Conservation (phyloP, 805 yeast genomes). For the Diddensiella caesifluorescens region DNA sequence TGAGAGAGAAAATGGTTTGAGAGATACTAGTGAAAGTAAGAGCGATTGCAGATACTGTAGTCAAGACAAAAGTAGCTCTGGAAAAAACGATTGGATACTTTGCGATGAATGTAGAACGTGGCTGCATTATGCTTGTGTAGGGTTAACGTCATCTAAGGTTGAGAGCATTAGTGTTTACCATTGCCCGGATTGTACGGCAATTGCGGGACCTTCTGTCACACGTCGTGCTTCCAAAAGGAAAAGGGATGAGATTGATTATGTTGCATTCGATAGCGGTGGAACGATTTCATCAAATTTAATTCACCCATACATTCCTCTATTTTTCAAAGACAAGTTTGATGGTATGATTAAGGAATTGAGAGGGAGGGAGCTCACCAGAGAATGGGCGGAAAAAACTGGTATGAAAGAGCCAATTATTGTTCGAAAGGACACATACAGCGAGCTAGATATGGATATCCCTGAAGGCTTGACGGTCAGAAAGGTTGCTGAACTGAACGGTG, state of each 20-base stretch:
- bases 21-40: too few relatives aligned
- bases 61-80: background rate
- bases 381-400: constrained; percentile 34
- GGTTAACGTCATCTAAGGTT: constrained; percentile 35
- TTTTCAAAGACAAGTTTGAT: constrained; percentile 19
- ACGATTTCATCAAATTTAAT: constrained; percentile 44
- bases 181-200: constrained; percentile 44
- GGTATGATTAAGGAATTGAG: constrained; percentile 29
- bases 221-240: constrained; percentile 53
- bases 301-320: constrained; percentile 44
- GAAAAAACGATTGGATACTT: constrained; percentile 43
- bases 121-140: constrained; percentile 50
- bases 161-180: constrained; percentile 45
- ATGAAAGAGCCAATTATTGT: constrained; percentile 44
- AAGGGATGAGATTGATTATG: constrained; percentile 61
- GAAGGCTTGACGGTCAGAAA: constrained; percentile 47
- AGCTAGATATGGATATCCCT: constrained; percentile 54
- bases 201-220: constrained; percentile 45
- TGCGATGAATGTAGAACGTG: constrained; percentile 51
- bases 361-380: constrained; percentile 35
- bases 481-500: constrained; percentile 57
- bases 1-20: too few relatives aligned
- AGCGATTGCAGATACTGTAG: background rate
- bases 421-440: constrained; percentile 29
- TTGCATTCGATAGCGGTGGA: constrained; percentile 73